Conservation (phyloP, 2,329 filamentous ascomycete species). For the Colletotrichum sp. region DNA sequence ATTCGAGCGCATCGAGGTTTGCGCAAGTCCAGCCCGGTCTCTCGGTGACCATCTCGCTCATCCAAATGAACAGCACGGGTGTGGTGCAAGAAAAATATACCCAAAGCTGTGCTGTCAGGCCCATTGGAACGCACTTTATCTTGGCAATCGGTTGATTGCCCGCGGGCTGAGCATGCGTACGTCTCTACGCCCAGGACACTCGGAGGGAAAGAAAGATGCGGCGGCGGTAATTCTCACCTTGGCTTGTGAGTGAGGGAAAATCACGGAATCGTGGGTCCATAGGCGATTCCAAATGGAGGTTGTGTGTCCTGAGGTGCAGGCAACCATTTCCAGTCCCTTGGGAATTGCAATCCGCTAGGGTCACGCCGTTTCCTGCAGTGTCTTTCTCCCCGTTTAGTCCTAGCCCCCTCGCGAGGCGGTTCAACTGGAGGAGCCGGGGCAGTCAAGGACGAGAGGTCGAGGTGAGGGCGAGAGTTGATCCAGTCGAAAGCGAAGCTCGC, state of each 20-base stretch:
- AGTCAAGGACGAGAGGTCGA: neutral
- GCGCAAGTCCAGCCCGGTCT: neutral
- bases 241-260: slow-evolving; percentile 10
- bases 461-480: neutral
- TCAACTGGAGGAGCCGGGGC: neutral
- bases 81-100: slow-evolving; percentile 3
- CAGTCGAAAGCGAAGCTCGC: neutral
- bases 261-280: slow-evolving; percentile 4
- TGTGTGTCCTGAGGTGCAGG: slow-evolving; percentile 14
- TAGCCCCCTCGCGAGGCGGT: neutral
- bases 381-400: neutral
- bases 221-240: neutral
- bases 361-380: slow-evolving; percentile 1
- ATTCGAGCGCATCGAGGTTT: neutral
- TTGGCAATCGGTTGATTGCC: neutral
- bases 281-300: slow-evolving; percentile 11
- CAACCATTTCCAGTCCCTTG: slow-evolving; percentile 22
- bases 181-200: neutral
- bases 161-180: neutral
- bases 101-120: neutral
- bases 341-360: slow-evolving; percentile 14
- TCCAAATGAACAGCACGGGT: neutral
- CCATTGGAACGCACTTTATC: neutral
- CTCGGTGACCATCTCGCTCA: neutral
- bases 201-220: neutral